A percentile compares a stretch with the other conserved stretches of the same genome.
Evolutionary conservation across 78 protist species (phyloP).

Genomic region (Bigelowiella natans): DNA sequence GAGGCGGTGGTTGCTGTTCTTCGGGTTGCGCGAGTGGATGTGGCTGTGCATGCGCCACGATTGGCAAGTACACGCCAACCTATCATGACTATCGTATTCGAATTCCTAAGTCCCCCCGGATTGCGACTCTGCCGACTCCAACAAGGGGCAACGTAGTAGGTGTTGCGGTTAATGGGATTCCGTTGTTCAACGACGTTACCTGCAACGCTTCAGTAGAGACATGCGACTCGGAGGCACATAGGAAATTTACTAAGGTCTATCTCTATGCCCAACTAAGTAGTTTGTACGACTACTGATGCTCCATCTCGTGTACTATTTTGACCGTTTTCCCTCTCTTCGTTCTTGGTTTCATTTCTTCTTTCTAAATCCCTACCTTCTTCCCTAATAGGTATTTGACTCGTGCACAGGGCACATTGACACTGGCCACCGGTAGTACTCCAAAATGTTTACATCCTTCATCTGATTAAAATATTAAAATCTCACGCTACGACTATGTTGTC

Average conservation of each 20-base stretch:
- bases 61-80: not conserved
- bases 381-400: not conserved
- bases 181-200: not conserved
- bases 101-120: not conserved
- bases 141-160: not conserved
- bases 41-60: not conserved
- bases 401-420: not conserved
- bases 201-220: not conserved
- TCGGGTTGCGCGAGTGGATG: not conserved
- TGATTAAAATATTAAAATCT: no score
- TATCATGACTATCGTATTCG: not conserved
- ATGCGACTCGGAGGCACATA: not conserved
- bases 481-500: no score
- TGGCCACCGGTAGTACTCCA: no score
- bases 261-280: no score
- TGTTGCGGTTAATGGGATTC: not conserved
- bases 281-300: no score
- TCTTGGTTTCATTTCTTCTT: no score
- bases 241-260: no score
- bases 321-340: no score
- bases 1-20: not conserved
- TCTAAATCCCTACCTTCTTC: no score
- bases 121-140: not conserved
- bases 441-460: no score
- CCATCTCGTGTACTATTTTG: no score